Percentiles rank a stretch among this genome's conserved stretches.
phyloP scores from a whole-genome alignment of 176 grass and related monocot genomes.

The Cenchrus purpureus region DNA sequence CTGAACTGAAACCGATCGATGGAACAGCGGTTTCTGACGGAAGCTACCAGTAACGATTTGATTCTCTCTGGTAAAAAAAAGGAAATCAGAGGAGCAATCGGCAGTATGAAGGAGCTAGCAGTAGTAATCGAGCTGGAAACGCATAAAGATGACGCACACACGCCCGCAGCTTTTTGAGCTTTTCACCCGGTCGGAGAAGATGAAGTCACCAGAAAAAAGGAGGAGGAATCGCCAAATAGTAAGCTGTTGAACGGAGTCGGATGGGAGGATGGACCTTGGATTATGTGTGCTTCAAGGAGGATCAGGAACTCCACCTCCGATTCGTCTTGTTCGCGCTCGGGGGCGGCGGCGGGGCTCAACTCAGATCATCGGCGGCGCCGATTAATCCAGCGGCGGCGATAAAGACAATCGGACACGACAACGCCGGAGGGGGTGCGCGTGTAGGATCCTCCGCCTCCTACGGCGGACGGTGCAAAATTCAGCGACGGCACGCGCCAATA shows the following conservation, averaged over 20 bases:
- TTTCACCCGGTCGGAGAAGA: neutral
- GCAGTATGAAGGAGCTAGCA: neutral
- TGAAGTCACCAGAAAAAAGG: neutral
- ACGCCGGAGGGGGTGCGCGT: neutral
- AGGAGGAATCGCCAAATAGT: too few relatives aligned
- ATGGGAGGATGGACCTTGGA: neutral
- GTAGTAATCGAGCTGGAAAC: neutral
- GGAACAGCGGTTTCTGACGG: constrained; percentile 10
- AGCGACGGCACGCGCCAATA: neutral
- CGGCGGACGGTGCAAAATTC: neutral
- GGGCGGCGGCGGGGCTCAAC: neutral
- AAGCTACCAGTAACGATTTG: neutral
- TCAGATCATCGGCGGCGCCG: neutral
- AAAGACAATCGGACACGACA: neutral
- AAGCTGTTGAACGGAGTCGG: neutral
- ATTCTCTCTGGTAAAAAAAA: neutral
- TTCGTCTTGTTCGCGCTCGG: neutral
- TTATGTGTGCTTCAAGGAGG: neutral
- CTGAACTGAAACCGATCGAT: neutral
- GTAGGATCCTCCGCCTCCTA: neutral
- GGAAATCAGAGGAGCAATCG: neutral
- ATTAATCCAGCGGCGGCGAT: neutral
- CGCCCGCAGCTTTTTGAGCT: neutral
- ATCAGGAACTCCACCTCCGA: neutral
- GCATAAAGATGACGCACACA: constrained; percentile 33